Evolutionary conservation across 495 filamentous ascomycete genomes (phyloP).

Genomic region (Sphaerosporella brunnea): DNA sequence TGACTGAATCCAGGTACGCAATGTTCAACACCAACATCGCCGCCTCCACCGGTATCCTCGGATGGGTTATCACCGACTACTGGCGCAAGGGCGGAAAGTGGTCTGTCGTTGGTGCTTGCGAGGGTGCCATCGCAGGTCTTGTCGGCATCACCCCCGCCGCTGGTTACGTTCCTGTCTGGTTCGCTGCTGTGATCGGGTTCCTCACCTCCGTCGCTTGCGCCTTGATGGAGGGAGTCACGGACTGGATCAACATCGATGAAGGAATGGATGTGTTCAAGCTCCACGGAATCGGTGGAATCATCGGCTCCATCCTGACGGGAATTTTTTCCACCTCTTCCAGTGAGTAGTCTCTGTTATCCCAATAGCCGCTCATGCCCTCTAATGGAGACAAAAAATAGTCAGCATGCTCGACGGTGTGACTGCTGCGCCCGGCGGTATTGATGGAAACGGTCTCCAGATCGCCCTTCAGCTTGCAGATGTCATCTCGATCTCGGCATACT

Average conservation of each 20-base stretch:
- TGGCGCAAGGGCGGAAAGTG: slow-evolving; percentile 37
- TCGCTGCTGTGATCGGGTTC: slow-evolving; percentile 41
- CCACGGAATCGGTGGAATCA: slow-evolving; percentile 43
- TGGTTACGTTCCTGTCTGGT: slow-evolving; percentile 41
- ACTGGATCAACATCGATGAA: slow-evolving; percentile 43
- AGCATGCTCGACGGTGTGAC: slow-evolving; percentile 27
- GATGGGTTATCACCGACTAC: slow-evolving; percentile 44
- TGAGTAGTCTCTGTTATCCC: neutral
- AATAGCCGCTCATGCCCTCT: neutral
- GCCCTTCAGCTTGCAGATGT: slow-evolving; percentile 43
- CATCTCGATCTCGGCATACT: slow-evolving; percentile 38
- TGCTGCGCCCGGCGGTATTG: slow-evolving; percentile 34
- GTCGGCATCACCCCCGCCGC: slow-evolving; percentile 49
- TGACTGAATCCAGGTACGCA: slow-evolving; percentile 26
- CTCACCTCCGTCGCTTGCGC: slow-evolving; percentile 38
- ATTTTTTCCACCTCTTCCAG: slow-evolving; percentile 33
- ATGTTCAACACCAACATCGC: slow-evolving; percentile 47
- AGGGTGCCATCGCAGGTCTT: slow-evolving; percentile 45
- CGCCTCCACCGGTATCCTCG: slow-evolving; percentile 38
- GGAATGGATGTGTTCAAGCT: slow-evolving; percentile 47
- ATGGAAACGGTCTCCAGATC: slow-evolving; percentile 42
- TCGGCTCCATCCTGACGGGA: slow-evolving; percentile 43
- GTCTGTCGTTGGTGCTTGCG: slow-evolving; percentile 42
- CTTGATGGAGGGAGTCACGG: slow-evolving; percentile 35
- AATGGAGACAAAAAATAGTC: neutral